Evolutionary conservation across 495 filamentous ascomycete species (phyloP), one percentile per base, ranked within the genome.

Genomic region (Aspergillus heteromorphus): DNA sequence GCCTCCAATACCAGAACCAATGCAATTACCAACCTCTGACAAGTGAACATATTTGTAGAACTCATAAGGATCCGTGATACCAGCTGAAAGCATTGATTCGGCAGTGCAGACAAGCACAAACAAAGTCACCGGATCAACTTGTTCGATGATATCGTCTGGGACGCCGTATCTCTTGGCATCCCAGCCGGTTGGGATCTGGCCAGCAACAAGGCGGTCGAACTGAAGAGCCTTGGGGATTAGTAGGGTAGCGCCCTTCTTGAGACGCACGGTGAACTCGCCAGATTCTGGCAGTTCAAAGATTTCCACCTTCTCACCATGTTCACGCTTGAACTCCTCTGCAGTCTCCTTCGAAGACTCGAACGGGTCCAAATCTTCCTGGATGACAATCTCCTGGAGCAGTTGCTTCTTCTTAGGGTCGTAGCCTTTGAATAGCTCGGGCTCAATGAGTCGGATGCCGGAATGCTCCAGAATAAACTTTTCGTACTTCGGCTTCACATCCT

Each of bases 41-140:
- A 99, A 82, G 69, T 99, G 93, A 53, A 99, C 93, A 64, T 99
- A 97, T 75, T 97, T 90, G 81, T 99, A 99, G 74, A 99, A 97
- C 72, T 99, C 93, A 64, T 97, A 99, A 19, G 93, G 95, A 69
- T 99, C 95, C n/a, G 92, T 97, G 68, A 99, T 92, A 85, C 93
- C 93, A 48, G 91, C 84, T 0, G 90, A 84, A 36, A 97, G 79
- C 45, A 99, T 83, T 10, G 92, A 80, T 70, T 99, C 95, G 4
- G 87, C 91, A 29, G 90, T 92, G 56, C 90, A 91, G 51, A 97
- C 91, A 30, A 99, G 85, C 18, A 97, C 91, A 62, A 87, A 97
- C 36, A 99, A 78, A 4, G 95, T 96, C 47, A 96, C 91, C 4
- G 92, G 92, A 61, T 99, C 95, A 48, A 99, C 93, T 71, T 99